Conservation (phyloP, 768 basidiomycete species). For the Leccinum imitatum region DNA sequence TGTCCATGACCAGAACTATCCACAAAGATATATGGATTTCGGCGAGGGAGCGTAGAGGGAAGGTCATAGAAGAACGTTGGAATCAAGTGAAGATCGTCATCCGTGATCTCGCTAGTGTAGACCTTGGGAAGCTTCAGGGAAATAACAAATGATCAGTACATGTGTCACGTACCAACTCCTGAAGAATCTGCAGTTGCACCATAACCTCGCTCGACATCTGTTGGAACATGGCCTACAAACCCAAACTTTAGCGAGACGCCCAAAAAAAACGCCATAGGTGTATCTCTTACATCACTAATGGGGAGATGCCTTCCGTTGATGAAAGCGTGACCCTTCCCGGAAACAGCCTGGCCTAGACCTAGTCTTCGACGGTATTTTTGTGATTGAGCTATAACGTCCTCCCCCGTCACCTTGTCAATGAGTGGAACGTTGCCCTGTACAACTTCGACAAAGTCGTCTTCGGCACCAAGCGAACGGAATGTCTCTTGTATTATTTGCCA, state of each 20-base stretch:
- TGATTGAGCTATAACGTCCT: slow-evolving; percentile 43
- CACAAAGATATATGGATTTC: slow-evolving; percentile 79
- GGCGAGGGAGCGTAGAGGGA: slow-evolving; percentile 61
- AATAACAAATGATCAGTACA: background rate
- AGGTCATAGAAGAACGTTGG: slow-evolving; percentile 88
- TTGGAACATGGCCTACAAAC: slow-evolving; percentile 24
- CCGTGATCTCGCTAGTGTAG: slow-evolving; percentile 55
- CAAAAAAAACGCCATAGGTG: no score
- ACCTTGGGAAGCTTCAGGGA: slow-evolving; percentile 39
- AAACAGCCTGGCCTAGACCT: slow-evolving; percentile 40
- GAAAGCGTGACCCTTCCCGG: slow-evolving; percentile 67
- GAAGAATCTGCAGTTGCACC: slow-evolving; percentile 64
- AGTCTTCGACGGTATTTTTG: slow-evolving; percentile 59
- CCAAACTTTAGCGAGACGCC: background rate
- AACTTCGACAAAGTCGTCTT: slow-evolving; percentile 42
- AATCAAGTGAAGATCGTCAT: slow-evolving; percentile 50
- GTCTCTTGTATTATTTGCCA: slow-evolving; percentile 43
- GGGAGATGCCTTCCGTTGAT: slow-evolving; percentile 84
- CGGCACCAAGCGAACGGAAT: slow-evolving; percentile 39
- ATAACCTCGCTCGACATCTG: slow-evolving; percentile 44
- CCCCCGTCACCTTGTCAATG: slow-evolving; percentile 28
- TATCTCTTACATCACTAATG: slow-evolving; percentile 59
- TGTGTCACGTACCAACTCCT: slow-evolving; percentile 58
- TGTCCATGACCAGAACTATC: slow-evolving; percentile 33
- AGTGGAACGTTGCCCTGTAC: slow-evolving; percentile 28